Base-by-base conservation (phyloP, 139 green algal species). In the Chlorella sp. region DNA sequence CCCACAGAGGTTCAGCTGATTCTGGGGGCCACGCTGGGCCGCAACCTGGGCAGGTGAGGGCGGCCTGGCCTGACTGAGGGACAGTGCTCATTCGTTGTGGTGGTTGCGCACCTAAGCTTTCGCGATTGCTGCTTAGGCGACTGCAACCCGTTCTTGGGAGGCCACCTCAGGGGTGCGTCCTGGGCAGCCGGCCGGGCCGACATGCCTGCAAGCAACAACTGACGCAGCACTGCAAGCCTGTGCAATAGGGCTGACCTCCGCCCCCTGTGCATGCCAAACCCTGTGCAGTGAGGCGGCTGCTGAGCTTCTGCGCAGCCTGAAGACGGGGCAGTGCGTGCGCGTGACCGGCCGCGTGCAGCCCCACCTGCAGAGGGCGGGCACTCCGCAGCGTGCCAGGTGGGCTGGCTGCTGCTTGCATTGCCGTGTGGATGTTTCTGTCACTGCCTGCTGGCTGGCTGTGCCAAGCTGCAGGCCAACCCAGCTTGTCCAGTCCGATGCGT, bases 1-100 rank as follows among this genome's bases (percentile, higher is more conserved):
- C 30, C 82, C 21, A 80, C 72, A 20, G 86, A 89, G 69, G 56
- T 89, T 69, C 86, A 89, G 81, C 57, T 89, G 4, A 89, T 89
- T 26, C 38, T 89, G 60, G 86, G 86, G 16, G 55, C 67, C 32
- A 89, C 86, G 0, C n/a, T 89, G 71, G 84, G 84, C 23, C 25
- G 47, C 12, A 21, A 60, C 4, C 79, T 88, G 26, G 86, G 86
- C 56, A 57, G 57, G 41, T 74, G 62, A 12, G 70, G 67, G 1
- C 16, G 7, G 57, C 9, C n/a, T 26, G 64, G 64, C 25, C 13
- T 18, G 26, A 51, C 20, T n/a, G n/a, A n/a, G n/a, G n/a, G n/a
- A n/a, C n/a, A n/a, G n/a, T n/a, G n/a, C n/a, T n/a, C n/a, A n/a
- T n/a, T 51, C 44, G 44, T 6, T 9, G 9, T 51, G 9, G 7